A percentile compares a stretch with the other conserved stretches of the same genome.
These are phyloP conservation scores for Thermochaetoides thermophila DNA, from an alignment of 495 filamentous ascomycete species.

Conservation along the genomic window DNA sequence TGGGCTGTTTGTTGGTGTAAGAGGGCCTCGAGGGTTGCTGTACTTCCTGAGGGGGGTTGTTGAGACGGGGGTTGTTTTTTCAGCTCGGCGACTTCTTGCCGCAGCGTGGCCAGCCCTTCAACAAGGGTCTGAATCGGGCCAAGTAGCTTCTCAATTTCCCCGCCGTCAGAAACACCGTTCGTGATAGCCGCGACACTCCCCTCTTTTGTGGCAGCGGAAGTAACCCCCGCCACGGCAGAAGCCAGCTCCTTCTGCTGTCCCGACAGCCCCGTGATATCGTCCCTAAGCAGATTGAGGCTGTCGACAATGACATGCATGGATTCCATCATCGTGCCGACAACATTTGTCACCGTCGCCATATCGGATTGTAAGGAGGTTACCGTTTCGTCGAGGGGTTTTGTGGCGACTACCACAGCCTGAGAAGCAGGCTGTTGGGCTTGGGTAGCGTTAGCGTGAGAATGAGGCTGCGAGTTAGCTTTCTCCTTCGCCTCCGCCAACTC, in stretches of 20 bases:
- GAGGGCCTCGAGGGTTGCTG: conserved; percentile 1
- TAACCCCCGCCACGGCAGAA: too few species aligned
- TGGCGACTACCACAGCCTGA: not conserved
- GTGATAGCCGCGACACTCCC: too few species aligned
- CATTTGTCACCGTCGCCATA: conserved; percentile 2
- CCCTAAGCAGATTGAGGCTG: conserved; percentile 1
- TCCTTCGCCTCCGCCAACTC: conserved; percentile 6
- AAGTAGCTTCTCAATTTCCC: not conserved
- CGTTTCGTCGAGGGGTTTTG: conserved; percentile 2
- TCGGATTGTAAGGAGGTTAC: conserved; percentile 2
- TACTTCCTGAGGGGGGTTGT: not conserved
- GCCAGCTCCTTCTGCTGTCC: conserved; percentile 1
- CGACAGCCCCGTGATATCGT: not conserved
- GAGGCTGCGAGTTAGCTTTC: not conserved
- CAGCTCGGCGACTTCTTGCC: conserved; percentile 6
- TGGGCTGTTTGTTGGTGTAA: conserved; percentile 5
- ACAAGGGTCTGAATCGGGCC: conserved; percentile 5
- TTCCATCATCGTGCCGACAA: conserved; percentile 9
- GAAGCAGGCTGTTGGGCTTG: not conserved
- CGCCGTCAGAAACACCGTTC: not conserved
- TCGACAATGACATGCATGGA: conserved; percentile 11
- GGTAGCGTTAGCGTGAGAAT: not conserved
- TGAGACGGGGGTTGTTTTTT: not conserved
- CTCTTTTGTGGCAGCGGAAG: too few species aligned
- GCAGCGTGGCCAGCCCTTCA: conserved; percentile 1